Conservation (phyloP, 345 rosid genomes). For the Eucalyptus cloeziana region DNA sequence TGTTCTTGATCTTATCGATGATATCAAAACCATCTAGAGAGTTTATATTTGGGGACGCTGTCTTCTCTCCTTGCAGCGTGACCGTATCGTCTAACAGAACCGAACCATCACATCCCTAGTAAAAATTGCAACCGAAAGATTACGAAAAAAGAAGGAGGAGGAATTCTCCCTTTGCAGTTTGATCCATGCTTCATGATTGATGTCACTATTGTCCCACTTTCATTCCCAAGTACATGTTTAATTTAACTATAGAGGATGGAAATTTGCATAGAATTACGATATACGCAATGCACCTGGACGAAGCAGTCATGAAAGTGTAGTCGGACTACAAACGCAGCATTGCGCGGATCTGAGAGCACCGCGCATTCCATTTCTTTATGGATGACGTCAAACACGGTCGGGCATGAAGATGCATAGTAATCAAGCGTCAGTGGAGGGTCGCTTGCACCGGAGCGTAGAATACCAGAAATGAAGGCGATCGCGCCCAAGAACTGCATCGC, state of each 20-base stretch:
- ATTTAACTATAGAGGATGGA: neutral
- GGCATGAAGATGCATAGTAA: slow-evolving; percentile 68
- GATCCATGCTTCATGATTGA: neutral
- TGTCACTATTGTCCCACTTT: neutral
- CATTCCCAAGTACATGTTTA: neutral
- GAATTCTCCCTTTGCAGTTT: neutral
- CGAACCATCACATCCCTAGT: slow-evolving; percentile 91
- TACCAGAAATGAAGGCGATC: neutral
- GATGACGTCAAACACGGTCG: slow-evolving; percentile 46
- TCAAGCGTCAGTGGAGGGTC: slow-evolving; percentile 55
- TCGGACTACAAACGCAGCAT: slow-evolving; percentile 62
- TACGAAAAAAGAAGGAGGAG: neutral
- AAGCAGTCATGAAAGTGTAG: slow-evolving; percentile 93
- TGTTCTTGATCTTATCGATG: slow-evolving; percentile 76
- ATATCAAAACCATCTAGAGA: slow-evolving; percentile 52
- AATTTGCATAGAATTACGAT: neutral
- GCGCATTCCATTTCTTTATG: slow-evolving; percentile 85
- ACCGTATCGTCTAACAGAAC: slow-evolving; percentile 73
- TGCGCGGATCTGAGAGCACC: slow-evolving; percentile 70
- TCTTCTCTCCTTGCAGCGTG: slow-evolving; percentile 61
- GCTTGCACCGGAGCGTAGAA: neutral
- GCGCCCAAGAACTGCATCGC: neutral
- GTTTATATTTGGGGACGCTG: slow-evolving; percentile 41
- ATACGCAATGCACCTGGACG: slow-evolving; percentile 45
- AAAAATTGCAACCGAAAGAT: neutral